Evolutionary conservation across 1,284 basidiomycete species (phyloP).

Genomic region (Microbotryum scabiosae): DNA sequence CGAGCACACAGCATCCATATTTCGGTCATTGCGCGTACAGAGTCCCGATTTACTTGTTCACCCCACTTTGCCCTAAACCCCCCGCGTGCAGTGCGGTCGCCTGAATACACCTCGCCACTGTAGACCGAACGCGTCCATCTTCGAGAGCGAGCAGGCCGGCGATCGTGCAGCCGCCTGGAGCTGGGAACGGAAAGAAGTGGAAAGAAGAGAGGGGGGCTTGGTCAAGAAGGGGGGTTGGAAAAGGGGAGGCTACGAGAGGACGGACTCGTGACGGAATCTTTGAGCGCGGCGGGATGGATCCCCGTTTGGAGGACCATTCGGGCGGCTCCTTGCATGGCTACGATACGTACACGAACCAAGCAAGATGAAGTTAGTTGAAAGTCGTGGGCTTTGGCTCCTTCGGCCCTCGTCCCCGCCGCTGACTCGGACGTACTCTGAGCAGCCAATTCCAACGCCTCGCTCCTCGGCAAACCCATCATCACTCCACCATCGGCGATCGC

Average conservation of each 20-base stretch:
- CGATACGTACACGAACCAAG: background rate
- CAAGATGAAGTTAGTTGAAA: slow-evolving; percentile 2
- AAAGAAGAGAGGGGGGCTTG: background rate
- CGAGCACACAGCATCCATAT: no score
- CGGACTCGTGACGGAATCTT: slow-evolving; percentile 94
- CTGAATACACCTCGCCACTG: slow-evolving; percentile 92
- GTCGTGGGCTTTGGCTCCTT: background rate
- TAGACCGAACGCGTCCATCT: slow-evolving; percentile 86
- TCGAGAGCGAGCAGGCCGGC: slow-evolving; percentile 91
- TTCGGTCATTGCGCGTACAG: no score
- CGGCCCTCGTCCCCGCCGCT: background rate
- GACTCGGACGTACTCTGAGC: slow-evolving; percentile 67
- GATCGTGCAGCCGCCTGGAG: slow-evolving; percentile 97
- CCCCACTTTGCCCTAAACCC: slow-evolving; percentile 54
- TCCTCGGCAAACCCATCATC: slow-evolving; percentile 97
- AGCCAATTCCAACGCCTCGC: slow-evolving; percentile 88
- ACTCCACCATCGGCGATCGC: slow-evolving; percentile 99
- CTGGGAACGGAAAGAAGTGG: slow-evolving; percentile 44
- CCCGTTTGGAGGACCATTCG: slow-evolving; percentile 86
- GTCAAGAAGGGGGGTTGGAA: background rate
- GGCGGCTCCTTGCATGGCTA: slow-evolving; percentile 92
- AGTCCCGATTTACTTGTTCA: no score
- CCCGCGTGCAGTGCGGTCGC: slow-evolving; percentile 80
- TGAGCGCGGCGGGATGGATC: slow-evolving; percentile 89
- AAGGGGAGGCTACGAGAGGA: background rate